Conservation (phyloP, 441 rosid genomes). For the Gossypium trilobum region DNA sequence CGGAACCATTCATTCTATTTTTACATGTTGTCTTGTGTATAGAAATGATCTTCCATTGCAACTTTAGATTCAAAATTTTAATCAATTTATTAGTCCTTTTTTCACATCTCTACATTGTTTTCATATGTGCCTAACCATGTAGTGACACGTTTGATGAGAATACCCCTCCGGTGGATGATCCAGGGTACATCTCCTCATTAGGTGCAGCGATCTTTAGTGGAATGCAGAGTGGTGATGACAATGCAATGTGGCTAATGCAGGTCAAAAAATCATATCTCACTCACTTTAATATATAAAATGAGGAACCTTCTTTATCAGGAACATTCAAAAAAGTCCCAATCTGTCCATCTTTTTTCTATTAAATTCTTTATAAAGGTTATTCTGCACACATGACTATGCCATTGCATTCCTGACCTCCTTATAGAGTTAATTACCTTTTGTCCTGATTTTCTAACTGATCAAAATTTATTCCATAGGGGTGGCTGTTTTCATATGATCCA, state of each 20-base stretch:
- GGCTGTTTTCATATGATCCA: constrained; percentile 74
- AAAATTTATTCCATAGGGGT: constrained; percentile 37
- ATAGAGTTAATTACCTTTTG: constrained; percentile 1
- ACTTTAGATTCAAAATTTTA: not conserved
- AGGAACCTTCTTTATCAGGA: not conserved
- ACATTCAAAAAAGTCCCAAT: not conserved
- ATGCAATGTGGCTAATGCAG: constrained; percentile 80
- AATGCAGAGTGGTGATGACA: constrained; percentile 55
- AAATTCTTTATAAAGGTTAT: not conserved
- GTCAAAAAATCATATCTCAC: constrained; percentile 25
- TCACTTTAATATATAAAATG: not conserved
- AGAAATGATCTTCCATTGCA: not conserved
- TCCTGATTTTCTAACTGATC: constrained; percentile 18
- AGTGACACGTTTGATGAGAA: constrained; percentile 80
- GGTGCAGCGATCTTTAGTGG: constrained; percentile 63
- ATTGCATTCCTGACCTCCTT: not conserved
- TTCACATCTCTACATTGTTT: not conserved
- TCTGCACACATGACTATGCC: not conserved
- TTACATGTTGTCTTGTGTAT: not conserved
- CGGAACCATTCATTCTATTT: not conserved
- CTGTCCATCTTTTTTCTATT: not conserved
- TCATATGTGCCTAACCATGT: constrained; percentile 21
- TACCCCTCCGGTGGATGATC: constrained; percentile 68
- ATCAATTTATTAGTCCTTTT: not conserved
- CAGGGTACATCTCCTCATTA: constrained; percentile 56